Percentiles rank a stretch among this genome's conserved stretches.
Evolutionary conservation across 176 grass and related monocot genomes (phyloP).

Genomic region (Oryza nivara): DNA sequence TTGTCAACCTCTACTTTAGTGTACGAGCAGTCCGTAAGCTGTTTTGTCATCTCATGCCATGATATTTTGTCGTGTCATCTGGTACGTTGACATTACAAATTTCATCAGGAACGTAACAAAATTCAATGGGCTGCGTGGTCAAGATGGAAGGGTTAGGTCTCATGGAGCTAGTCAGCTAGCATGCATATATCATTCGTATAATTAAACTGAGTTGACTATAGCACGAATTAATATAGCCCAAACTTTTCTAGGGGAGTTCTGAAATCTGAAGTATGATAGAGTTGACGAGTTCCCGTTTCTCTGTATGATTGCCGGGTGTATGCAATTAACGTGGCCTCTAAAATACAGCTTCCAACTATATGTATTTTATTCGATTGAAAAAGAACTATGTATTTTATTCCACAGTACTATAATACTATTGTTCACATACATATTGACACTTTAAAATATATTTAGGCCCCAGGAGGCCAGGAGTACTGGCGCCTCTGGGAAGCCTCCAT

Average conservation of each 20-base stretch:
- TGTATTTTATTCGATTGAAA: background rate
- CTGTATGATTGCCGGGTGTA: constrained; percentile 25
- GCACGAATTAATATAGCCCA: background rate
- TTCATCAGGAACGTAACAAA: background rate
- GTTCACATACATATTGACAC: background rate
- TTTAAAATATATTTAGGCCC: background rate
- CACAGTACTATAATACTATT: background rate
- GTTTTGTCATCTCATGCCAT: background rate
- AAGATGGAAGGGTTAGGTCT: constrained; percentile 29
- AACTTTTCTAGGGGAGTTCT: background rate
- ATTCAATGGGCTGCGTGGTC: constrained; percentile 24
- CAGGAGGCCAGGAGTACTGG: background rate
- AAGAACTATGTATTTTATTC: constrained; percentile 2
- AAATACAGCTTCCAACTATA: background rate
- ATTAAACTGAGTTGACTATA: constrained; percentile 28
- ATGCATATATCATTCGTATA: background rate
- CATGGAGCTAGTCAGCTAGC: constrained; percentile 2
- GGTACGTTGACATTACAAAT: background rate
- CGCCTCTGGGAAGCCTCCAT: background rate
- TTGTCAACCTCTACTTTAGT: background rate
- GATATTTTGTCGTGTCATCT: background rate
- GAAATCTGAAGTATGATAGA: background rate
- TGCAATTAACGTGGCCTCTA: constrained; percentile 35
- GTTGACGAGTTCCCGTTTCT: constrained; percentile 40
- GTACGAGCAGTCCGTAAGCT: background rate